A percentile compares a stretch with the other conserved stretches of the same genome.
Conservation (phyloP, 768 basidiomycete genomes). For the Kwoniella pini region DNA sequence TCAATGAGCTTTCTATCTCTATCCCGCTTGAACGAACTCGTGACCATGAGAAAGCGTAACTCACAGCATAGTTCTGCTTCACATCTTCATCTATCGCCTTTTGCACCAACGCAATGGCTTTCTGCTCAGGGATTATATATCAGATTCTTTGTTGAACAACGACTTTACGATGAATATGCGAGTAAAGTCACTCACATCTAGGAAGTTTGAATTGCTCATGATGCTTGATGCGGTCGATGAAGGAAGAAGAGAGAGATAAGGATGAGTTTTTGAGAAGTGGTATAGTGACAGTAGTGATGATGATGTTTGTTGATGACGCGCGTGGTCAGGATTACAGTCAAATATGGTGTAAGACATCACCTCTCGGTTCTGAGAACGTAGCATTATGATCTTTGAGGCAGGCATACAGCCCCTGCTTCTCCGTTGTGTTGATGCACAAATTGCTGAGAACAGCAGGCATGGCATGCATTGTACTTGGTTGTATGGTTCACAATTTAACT, state of each 20-base stretch:
- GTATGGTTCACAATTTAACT: background rate
- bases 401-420: no score
- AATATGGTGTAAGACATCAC: no score
- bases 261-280: background rate
- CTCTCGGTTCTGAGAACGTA: no score
- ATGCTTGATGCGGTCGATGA: background rate
- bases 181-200: constrained; percentile 56
- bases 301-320: no score
- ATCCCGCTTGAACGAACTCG: background rate
- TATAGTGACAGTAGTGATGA: no score
- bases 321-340: no score
- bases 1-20: background rate
- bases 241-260: constrained; percentile 2
- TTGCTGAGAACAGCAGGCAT: no score
- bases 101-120: constrained; percentile 88
- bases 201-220: constrained; percentile 54
- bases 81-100: constrained; percentile 89
- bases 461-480: constrained; percentile 1
- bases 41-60: no score
- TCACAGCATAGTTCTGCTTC: constrained; percentile 78
- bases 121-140: constrained; percentile 54
- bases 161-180: no score
- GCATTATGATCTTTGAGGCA: no score
- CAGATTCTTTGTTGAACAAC: constrained; percentile 18
- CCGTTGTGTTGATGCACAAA: no score